A percentile compares a stretch with the other conserved stretches of the same genome.
These are phyloP conservation scores for Tylopilus rubrobrunneus DNA, from an alignment of 768 basidiomycete species.

Conservation along the genomic window DNA sequence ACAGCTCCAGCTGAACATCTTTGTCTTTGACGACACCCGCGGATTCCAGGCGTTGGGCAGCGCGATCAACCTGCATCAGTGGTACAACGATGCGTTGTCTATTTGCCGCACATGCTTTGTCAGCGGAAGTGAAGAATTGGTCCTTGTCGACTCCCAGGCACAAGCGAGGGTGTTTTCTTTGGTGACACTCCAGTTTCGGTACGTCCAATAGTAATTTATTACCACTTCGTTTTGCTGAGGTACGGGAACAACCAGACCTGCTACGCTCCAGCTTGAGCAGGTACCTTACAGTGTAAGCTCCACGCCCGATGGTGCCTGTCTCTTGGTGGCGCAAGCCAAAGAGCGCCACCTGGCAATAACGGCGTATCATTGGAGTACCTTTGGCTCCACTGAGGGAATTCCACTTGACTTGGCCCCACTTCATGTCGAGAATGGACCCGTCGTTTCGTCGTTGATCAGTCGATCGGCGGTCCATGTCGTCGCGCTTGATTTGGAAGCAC, in stretches of 20 bases:
- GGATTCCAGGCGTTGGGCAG: conserved; percentile 40
- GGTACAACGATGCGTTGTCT: conserved; percentile 35
- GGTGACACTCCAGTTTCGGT: conserved; percentile 39
- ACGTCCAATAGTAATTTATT: background rate
- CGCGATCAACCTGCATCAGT: conserved; percentile 37
- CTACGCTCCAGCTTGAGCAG: conserved; percentile 37
- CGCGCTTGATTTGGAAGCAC: conserved; percentile 32
- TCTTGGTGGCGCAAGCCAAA: conserved; percentile 35
- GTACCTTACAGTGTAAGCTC: conserved; percentile 34
- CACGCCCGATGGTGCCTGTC: conserved; percentile 56
- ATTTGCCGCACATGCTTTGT: conserved; percentile 43
- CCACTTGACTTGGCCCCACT: conserved; percentile 31
- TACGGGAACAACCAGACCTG: conserved; percentile 34
- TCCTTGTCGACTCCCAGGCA: conserved; percentile 42
- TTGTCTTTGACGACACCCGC: conserved; percentile 45
- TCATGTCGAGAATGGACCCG: conserved; percentile 19
- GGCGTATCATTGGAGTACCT: conserved; percentile 54
- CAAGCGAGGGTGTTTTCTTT: conserved; percentile 52
- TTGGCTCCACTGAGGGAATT: conserved; percentile 49
- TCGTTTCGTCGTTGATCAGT: conserved; percentile 44
- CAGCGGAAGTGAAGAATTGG: conserved; percentile 48
- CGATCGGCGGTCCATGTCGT: conserved; percentile 43
- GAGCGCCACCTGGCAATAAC: conserved; percentile 21
- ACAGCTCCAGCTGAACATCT: conserved; percentile 37
- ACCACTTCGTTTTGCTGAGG: background rate